Percentiles rank a stretch among this genome's conserved stretches.
These are phyloP conservation scores for Lepiota subincarnata DNA, from an alignment of 768 basidiomycete genomes.

Conservation along the genomic window DNA sequence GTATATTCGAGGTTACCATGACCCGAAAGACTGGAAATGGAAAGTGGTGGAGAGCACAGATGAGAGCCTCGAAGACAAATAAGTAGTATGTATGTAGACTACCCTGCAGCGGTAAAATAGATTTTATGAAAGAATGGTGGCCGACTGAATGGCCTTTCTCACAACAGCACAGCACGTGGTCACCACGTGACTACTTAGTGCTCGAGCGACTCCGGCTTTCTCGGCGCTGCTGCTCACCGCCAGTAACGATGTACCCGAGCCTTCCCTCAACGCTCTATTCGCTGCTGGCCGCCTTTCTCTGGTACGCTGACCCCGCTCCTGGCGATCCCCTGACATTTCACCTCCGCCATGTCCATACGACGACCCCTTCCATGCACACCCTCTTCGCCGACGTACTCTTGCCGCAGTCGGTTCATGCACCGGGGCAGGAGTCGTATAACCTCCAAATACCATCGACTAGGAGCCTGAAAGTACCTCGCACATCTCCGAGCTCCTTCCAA, in stretches of 20 bases:
- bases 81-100: too few relatives aligned
- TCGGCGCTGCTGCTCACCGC: too few relatives aligned
- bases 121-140: too few relatives aligned
- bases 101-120: too few relatives aligned
- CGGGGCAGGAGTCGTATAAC: conserved; percentile 24
- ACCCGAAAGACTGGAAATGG: too few relatives aligned
- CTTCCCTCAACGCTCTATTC: conserved; percentile 40
- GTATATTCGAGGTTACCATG: too few relatives aligned
- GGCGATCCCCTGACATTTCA: conserved; percentile 44
- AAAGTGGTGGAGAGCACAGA: too few relatives aligned
- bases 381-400: conserved; percentile 51
- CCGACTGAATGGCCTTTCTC: too few relatives aligned
- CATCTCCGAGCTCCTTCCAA: conserved; percentile 40
- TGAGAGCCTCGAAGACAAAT: too few relatives aligned
- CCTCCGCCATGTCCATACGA: conserved; percentile 62
- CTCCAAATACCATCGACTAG: conserved; percentile 39
- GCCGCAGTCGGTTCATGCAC: conserved; percentile 13
- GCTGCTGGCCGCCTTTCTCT: conserved; percentile 39
- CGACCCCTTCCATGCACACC: conserved; percentile 48
- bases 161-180: too few relatives aligned
- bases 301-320: conserved; percentile 26
- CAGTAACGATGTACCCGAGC: conserved; percentile 26
- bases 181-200: too few relatives aligned
- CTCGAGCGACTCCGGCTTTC: too few relatives aligned
- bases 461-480: conserved; percentile 37